Evolutionary conservation across 768 basidiomycete species (phyloP).

Genomic region (Boletus sp.): DNA sequence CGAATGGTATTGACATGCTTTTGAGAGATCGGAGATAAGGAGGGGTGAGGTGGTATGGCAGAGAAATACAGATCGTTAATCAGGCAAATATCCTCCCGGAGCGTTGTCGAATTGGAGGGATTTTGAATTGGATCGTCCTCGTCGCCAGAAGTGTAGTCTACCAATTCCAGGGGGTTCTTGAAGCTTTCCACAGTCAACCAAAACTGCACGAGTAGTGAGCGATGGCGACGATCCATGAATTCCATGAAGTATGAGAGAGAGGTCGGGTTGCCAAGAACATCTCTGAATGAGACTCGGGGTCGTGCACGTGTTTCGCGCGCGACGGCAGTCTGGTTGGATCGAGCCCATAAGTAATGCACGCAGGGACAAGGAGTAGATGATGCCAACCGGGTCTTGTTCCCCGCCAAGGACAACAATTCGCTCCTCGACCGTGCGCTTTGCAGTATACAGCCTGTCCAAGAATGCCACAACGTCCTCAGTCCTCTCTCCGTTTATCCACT

Average conservation of each 20-base stretch:
- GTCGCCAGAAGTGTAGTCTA: constrained; percentile 60
- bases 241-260: constrained; percentile 97
- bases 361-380: neutral
- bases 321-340: constrained; percentile 36
- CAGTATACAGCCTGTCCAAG: constrained; percentile 83
- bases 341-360: neutral
- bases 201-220: constrained; percentile 88
- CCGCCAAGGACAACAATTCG: constrained; percentile 81
- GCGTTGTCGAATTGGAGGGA: constrained; percentile 54
- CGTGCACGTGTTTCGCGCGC: constrained; percentile 44
- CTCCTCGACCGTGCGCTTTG: constrained; percentile 83
- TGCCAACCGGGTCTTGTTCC: constrained; percentile 56
- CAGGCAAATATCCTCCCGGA: constrained; percentile 86
- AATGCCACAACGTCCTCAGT: constrained; percentile 86
- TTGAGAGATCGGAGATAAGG: constrained; percentile 61
- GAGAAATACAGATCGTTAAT: constrained; percentile 88
- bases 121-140: constrained; percentile 63
- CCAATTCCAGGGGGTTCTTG: constrained; percentile 90
- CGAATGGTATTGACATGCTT: constrained; percentile 72
- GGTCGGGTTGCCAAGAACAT: constrained; percentile 83
- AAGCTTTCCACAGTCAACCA: constrained; percentile 98
- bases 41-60: constrained; percentile 51
- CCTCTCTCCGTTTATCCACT: constrained; percentile 84
- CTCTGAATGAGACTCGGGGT: constrained; percentile 61
- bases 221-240: constrained; percentile 90